These are phyloP conservation scores for Dactylellina leptospora DNA, from an alignment of 2,329 filamentous ascomycete species.

Conservation along the genomic window DNA sequence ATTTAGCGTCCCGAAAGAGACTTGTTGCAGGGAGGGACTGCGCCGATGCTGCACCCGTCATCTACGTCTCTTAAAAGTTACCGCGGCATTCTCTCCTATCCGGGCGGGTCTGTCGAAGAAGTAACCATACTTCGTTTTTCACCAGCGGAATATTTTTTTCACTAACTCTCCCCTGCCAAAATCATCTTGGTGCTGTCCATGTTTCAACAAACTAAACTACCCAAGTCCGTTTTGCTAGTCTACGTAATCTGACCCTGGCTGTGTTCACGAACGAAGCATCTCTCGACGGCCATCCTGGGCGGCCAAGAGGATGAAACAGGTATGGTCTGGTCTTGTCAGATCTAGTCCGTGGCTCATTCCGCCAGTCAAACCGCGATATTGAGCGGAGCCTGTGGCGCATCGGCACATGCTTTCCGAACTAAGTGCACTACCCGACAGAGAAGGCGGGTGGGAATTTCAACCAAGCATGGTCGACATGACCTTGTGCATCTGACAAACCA, in stretches of 20 bases:
- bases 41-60: constrained; percentile 15
- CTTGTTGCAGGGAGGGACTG: constrained; percentile 19
- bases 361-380: constrained; percentile 11
- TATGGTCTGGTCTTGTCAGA: constrained; percentile 19
- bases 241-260: constrained; percentile 52
- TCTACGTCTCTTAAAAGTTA: not conserved
- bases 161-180: constrained; percentile 11
- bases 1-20: not conserved
- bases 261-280: constrained; percentile 18
- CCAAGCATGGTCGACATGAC: constrained; percentile 33
- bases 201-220: constrained; percentile 25
- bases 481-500: constrained; percentile 46
- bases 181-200: constrained; percentile 10
- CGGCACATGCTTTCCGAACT: constrained; percentile 46
- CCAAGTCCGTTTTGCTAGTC: constrained; percentile 11
- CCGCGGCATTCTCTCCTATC: no score
- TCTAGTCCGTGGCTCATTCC: constrained; percentile 38
- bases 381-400: constrained; percentile 37
- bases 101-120: no score
- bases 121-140: no score
- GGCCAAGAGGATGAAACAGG: constrained; percentile 44
- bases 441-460: constrained; percentile 17
- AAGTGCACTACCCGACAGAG: constrained; percentile 45
- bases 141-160: no score
- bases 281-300: constrained; percentile 18